phyloP scores from a whole-genome alignment of 1,139 yeast genomes.

The Pichia sp. region DNA sequence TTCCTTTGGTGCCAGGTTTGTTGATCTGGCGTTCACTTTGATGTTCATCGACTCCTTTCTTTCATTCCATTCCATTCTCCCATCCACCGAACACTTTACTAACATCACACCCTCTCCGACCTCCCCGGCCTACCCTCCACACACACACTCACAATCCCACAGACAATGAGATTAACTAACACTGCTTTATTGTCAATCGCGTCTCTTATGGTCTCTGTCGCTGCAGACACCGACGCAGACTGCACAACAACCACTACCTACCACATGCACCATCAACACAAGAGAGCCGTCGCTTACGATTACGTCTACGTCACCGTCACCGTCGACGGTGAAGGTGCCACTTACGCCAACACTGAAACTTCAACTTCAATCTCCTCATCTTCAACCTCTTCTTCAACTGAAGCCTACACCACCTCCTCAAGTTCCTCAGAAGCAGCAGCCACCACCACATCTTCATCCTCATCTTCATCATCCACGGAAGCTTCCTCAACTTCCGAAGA shows the following conservation, averaged over 20 bases:
- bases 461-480: conserved; percentile 22
- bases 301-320: conserved; percentile 76
- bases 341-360: conserved; percentile 31
- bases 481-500: conserved; percentile 24
- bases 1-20: too few species aligned
- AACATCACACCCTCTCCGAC: too few species aligned
- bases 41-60: too few species aligned
- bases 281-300: conserved; percentile 78
- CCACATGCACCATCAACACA: conserved; percentile 68
- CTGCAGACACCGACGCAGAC: conserved; percentile 26
- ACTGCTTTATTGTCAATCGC: conserved; percentile 15
- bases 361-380: conserved; percentile 20
- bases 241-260: conserved; percentile 38
- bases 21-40: too few species aligned
- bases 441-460: conserved; percentile 16
- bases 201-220: conserved; percentile 23
- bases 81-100: too few species aligned
- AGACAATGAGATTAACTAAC: conserved; percentile 38
- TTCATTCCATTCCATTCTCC: too few species aligned
- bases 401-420: conserved; percentile 21
- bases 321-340: conserved; percentile 66
- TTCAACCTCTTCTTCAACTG: conserved; percentile 6
- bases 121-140: too few species aligned
- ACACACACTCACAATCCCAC: too few species aligned
- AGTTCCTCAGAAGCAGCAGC: conserved; percentile 23